phyloP scores from a whole-genome alignment of 2,329 filamentous ascomycete species.

The Botrytis elliptica region DNA sequence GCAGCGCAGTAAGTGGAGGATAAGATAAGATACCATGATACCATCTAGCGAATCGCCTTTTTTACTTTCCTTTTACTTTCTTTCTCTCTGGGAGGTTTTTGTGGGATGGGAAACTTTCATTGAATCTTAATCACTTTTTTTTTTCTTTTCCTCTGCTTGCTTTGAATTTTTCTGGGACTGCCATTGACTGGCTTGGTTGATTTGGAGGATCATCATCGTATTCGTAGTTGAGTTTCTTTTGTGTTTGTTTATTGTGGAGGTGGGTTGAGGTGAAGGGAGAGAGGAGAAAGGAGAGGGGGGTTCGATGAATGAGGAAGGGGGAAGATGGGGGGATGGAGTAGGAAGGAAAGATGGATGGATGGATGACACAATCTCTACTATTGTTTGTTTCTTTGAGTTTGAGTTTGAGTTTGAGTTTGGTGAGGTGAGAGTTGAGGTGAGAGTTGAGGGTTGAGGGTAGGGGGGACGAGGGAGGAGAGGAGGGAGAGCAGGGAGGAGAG shows the following conservation, averaged over 20 bases:
- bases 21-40: constrained; percentile 21
- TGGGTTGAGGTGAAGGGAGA: background rate
- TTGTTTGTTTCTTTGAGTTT: constrained; percentile 1
- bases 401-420: background rate
- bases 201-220: background rate
- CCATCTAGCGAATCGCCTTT: constrained; percentile 20
- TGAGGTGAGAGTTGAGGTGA: too few species aligned
- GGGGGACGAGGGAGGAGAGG: too few species aligned
- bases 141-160: background rate
- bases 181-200: constrained; percentile 11
- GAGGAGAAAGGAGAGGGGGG: background rate
- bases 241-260: background rate
- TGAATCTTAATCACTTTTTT: constrained; percentile 7
- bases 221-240: constrained; percentile 6
- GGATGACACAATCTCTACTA: background rate
- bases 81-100: constrained; percentile 3
- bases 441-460: too few species aligned
- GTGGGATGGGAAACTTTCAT: background rate
- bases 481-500: too few species aligned
- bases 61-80: background rate
- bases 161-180: background rate
- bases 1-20: constrained; percentile 2
- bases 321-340: background rate
- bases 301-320: background rate
- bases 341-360: background rate